Conservation (phyloP, 768 basidiomycete genomes). For the Hydnum rufescens region DNA sequence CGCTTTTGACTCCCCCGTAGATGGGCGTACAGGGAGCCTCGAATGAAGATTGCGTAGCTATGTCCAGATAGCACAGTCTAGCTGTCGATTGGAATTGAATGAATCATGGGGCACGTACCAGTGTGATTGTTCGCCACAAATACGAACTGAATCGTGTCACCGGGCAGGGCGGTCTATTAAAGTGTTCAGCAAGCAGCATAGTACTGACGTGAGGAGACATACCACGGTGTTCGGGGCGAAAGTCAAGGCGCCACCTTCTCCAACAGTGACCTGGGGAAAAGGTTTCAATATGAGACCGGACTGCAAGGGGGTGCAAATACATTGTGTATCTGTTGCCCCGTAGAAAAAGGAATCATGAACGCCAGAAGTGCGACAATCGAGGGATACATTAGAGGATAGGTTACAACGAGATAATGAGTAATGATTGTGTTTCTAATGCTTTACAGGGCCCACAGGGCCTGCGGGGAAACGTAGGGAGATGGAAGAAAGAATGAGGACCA, state of each 20-base stretch:
- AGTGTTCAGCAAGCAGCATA: neutral
- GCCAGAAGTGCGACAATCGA: no score
- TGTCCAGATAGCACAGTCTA: slow-evolving; percentile 13
- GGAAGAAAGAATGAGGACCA: no score
- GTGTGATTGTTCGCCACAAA: slow-evolving; percentile 5
- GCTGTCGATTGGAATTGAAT: slow-evolving; percentile 14
- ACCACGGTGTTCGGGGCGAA: slow-evolving; percentile 8
- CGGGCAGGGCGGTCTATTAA: slow-evolving; percentile 2
- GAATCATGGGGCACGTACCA: neutral
- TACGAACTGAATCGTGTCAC: slow-evolving; percentile 4
- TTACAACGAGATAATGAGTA: no score
- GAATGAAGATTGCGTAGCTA: slow-evolving; percentile 3
- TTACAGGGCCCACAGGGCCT: no score
- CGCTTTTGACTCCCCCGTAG: slow-evolving; percentile 22
- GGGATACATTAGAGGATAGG: no score
- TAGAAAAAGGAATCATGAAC: no score
- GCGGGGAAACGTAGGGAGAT: no score
- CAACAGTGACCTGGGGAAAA: slow-evolving; percentile 5
- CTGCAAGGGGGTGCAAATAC: no score
- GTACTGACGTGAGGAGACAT: neutral
- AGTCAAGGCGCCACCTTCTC: slow-evolving; percentile 2
- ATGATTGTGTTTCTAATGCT: no score
- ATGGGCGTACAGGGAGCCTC: slow-evolving; percentile 18
- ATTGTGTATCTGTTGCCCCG: no score
- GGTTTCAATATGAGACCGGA: neutral